Conservation (phyloP, 225 moss, liverwort and hornwort species). For the Physcomitrellopsis africana region DNA sequence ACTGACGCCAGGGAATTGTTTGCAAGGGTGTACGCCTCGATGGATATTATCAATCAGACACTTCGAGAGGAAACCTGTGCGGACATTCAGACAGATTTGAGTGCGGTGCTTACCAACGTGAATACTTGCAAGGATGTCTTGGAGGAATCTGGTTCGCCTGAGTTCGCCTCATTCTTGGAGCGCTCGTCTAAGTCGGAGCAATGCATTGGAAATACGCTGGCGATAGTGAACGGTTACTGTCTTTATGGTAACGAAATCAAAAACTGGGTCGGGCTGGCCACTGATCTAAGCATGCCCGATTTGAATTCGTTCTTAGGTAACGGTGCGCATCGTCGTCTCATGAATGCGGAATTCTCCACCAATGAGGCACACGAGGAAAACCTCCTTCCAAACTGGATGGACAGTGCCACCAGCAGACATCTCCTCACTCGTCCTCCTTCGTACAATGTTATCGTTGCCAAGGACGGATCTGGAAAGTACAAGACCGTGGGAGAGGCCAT, state of each 20-base stretch:
- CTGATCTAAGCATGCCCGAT: no score
- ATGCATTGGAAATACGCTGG: slow-evolving; percentile 30
- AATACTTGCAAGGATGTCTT: slow-evolving; percentile 28
- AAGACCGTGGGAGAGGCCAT: slow-evolving; percentile 45
- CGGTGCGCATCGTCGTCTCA: slow-evolving; percentile 16
- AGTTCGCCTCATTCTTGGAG: background rate
- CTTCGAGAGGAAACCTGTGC: background rate
- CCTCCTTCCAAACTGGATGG: slow-evolving; percentile 27
- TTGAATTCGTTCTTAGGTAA: background rate
- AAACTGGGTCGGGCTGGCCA: no score
- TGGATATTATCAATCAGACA: background rate
- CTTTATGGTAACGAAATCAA: slow-evolving; percentile 18
- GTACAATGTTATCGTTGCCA: slow-evolving; percentile 39
- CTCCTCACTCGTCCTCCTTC: slow-evolving; percentile 7
- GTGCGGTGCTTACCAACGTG: slow-evolving; percentile 27
- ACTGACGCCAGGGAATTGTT: slow-evolving; percentile 18
- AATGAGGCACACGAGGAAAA: background rate
- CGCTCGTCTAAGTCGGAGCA: background rate
- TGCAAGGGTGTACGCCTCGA: background rate
- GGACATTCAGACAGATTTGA: slow-evolving; percentile 27
- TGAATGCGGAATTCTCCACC: background rate
- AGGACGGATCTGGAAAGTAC: slow-evolving; percentile 43
- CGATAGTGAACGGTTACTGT: slow-evolving; percentile 25
- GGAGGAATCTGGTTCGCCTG: slow-evolving; percentile 3
- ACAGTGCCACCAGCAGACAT: slow-evolving; percentile 15